Conservation (phyloP, 2,329 filamentous ascomycete species). For the Colletotrichum tropicale region DNA sequence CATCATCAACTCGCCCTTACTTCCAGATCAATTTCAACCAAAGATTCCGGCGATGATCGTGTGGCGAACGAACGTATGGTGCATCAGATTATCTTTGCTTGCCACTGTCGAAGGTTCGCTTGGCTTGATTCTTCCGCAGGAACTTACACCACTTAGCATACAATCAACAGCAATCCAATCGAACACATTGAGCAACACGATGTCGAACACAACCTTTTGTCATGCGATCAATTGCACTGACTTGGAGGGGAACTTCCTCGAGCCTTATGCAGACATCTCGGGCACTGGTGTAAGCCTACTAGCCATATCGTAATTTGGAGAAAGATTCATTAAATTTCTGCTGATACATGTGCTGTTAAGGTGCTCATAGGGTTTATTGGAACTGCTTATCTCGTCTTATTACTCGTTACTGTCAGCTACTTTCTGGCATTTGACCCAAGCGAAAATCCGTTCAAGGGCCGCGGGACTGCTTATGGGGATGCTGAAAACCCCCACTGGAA, state of each 20-base stretch:
- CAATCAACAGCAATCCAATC: not conserved
- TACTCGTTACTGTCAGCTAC: not conserved
- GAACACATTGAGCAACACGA: not conserved
- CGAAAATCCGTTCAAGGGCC: not conserved
- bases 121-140: not conserved
- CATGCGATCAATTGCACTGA: not conserved
- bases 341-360: not conserved
- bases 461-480: not conserved
- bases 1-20: accelerated
- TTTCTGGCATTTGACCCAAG: not conserved
- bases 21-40: accelerated
- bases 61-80: too few relatives aligned
- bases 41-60: not conserved
- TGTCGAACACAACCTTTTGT: not conserved
- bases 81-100: too few relatives aligned
- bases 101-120: not conserved
- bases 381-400: not conserved
- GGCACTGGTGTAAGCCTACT: not conserved
- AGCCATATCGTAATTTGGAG: too few relatives aligned
- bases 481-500: not conserved
- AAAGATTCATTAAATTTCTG: not conserved
- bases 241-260: not conserved
- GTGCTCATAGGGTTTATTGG: not conserved
- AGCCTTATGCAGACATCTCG: not conserved
- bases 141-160: not conserved